Conservation (phyloP, 257 asterid species). For the Solanum arcanum region DNA sequence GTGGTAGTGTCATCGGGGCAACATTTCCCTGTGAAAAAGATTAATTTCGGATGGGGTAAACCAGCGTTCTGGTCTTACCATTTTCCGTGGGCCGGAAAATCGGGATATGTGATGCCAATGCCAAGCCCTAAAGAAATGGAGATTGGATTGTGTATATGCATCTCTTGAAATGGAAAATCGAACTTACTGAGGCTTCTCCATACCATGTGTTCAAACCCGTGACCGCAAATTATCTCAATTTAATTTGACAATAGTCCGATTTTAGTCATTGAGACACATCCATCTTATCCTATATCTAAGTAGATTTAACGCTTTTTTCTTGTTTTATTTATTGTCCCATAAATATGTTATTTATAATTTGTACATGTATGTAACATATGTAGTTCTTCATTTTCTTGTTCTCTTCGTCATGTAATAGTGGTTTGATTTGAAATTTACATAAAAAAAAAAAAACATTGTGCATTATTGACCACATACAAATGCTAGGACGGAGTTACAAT, state of each 20-base stretch:
- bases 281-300: not conserved
- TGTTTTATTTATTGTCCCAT: not conserved
- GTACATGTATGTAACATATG: not conserved
- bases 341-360: not conserved
- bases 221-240: slow-evolving; percentile 19
- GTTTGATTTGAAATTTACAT: too few relatives aligned
- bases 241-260: not conserved
- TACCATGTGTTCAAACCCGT: slow-evolving; percentile 33
- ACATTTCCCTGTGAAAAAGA: not conserved
- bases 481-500: too few relatives aligned
- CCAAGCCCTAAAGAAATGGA: slow-evolving; percentile 33
- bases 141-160: slow-evolving; percentile 78
- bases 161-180: slow-evolving; percentile 32
- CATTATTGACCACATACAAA: too few relatives aligned
- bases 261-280: not conserved
- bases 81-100: slow-evolving; percentile 55
- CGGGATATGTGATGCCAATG: slow-evolving; percentile 2
- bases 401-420: not conserved
- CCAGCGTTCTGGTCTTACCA: slow-evolving; percentile 41
- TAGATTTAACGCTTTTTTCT: not conserved
- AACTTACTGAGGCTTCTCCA: slow-evolving; percentile 32
- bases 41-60: not conserved
- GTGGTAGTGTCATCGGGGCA: slow-evolving; percentile 53
- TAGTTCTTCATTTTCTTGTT: not conserved
- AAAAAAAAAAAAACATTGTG: not conserved